Base-by-base conservation (phyloP, 371 early-diverging fungal species). In the Mortierella sp. region DNA sequence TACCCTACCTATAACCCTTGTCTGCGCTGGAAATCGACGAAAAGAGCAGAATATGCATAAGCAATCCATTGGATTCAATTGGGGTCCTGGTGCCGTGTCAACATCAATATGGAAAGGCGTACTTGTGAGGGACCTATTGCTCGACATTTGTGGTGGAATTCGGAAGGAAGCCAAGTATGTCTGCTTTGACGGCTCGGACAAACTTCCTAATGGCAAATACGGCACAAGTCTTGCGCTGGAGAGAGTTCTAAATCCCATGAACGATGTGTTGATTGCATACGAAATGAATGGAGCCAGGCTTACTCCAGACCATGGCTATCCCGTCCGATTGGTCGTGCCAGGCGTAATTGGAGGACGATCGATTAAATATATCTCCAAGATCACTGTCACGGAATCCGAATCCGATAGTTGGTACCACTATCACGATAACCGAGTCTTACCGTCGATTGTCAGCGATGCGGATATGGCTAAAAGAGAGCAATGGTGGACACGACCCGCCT, bases 331-430 rank as follows among this genome's bases (percentile, higher is more conserved):
- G 12, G 88, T 97, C 52, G 92, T 96, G 5, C 96, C 96, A 32
- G 97, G 97, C 9, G 88, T 92, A 69, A 95, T 96, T 49, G 97
- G 96, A 24, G 97, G 94, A 0, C 89, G 97, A 51, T 90, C 88
- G 69, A 93, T 96, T 77, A 97, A 97, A 77, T 96, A 93, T 93
- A 85, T 96, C 24, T 62, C 75, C 39, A 84, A 85, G 43, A 89
- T 97, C 28, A 86, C 87, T 26, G 85, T 95, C 22, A 78, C 87
- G 22, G 89, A 89, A 32, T 73, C 87, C 16, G 94, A 92, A 72
- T 90, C 91, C 16, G 75, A 78, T 12, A 89, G 89, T 66, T 91
- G 89, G 73, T 97, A 92, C 89, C 96, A 97, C 71, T 87, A 89
- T 71, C 86, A 87, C 24, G 97, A 97, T 75, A 94, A 96, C 84